Conservation (phyloP, 768 basidiomycete genomes). For the Plicaturopsis crispa region DNA sequence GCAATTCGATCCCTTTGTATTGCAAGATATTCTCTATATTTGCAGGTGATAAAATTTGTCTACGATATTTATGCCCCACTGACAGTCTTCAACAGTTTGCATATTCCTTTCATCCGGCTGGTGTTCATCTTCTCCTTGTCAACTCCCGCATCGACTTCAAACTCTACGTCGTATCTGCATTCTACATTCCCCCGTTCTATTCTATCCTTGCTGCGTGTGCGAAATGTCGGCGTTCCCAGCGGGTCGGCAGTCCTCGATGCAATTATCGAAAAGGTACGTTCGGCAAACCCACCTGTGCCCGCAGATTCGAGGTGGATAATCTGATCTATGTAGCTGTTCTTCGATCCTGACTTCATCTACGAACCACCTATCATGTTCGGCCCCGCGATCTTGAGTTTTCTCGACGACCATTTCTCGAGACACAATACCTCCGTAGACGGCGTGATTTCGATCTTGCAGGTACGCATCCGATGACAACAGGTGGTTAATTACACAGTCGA, state of each 20-base stretch:
- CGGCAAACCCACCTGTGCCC: not conserved
- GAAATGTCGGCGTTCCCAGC: constrained; percentile 40
- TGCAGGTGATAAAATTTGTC: too few relatives aligned
- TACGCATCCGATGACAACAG: constrained; percentile 22
- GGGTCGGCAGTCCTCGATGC: constrained; percentile 42
- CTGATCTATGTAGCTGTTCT: constrained; percentile 44
- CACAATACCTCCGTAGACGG: constrained; percentile 52
- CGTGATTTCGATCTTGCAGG: constrained; percentile 55
- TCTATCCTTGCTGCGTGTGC: constrained; percentile 48
- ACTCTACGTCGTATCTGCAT: constrained; percentile 58
- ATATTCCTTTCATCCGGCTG: constrained; percentile 46
- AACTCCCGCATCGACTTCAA: constrained; percentile 37
- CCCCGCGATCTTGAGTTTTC: constrained; percentile 42
- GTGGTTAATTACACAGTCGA: too few relatives aligned
- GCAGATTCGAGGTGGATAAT: not conserved
- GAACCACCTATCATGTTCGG: constrained; percentile 58
- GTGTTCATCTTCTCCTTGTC: constrained; percentile 59
- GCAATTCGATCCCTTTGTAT: constrained; percentile 50
- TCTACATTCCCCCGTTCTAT: constrained; percentile 51
- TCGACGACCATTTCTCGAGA: constrained; percentile 50
- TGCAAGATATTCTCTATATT: constrained; percentile 67
- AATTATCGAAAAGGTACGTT: constrained; percentile 44
- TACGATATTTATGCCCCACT: constrained; percentile 4
- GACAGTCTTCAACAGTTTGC: constrained; percentile 29
- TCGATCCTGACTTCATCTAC: constrained; percentile 51